A percentile compares a stretch with the other conserved stretches of the same genome.
Evolutionary conservation across 2,329 filamentous ascomycete genomes (phyloP).

Genomic region (Trichophyton benhamiae): DNA sequence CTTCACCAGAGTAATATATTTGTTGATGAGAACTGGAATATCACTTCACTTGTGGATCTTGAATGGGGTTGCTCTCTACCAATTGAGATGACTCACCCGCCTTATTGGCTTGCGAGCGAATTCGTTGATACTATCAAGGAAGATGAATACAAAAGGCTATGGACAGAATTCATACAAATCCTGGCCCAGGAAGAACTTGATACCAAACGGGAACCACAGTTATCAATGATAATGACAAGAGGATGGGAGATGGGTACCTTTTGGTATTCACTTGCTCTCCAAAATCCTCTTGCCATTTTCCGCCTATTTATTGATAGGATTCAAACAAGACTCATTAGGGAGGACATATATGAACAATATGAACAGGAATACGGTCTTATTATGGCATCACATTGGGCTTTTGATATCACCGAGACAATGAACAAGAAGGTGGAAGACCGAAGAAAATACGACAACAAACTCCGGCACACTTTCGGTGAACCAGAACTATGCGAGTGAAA

Average conservation of each 20-base stretch:
- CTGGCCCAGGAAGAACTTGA: slow-evolving; percentile 15
- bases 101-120: slow-evolving; percentile 22
- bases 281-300: slow-evolving; percentile 6
- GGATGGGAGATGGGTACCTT: slow-evolving; percentile 6
- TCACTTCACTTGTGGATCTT: slow-evolving; percentile 25
- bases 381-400: slow-evolving; percentile 13
- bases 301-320: slow-evolving; percentile 8
- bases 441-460: slow-evolving; percentile 10
- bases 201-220: not conserved
- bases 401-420: slow-evolving; percentile 7
- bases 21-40: slow-evolving; percentile 26
- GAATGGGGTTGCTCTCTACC: slow-evolving; percentile 22
- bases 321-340: slow-evolving; percentile 9
- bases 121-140: slow-evolving; percentile 11
- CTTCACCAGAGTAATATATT: slow-evolving; percentile 20
- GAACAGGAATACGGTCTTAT: slow-evolving; percentile 12
- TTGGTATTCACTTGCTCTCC: slow-evolving; percentile 7
- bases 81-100: slow-evolving; percentile 22
- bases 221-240: slow-evolving; percentile 11
- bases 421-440: slow-evolving; percentile 14
- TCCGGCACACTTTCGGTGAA: slow-evolving; percentile 6
- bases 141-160: slow-evolving; percentile 11
- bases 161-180: slow-evolving; percentile 15
- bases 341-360: slow-evolving; percentile 6
- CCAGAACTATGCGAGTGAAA: not conserved